Conservation (phyloP, 225 moss, liverwort and hornwort species). For the Bryum argenteum region DNA sequence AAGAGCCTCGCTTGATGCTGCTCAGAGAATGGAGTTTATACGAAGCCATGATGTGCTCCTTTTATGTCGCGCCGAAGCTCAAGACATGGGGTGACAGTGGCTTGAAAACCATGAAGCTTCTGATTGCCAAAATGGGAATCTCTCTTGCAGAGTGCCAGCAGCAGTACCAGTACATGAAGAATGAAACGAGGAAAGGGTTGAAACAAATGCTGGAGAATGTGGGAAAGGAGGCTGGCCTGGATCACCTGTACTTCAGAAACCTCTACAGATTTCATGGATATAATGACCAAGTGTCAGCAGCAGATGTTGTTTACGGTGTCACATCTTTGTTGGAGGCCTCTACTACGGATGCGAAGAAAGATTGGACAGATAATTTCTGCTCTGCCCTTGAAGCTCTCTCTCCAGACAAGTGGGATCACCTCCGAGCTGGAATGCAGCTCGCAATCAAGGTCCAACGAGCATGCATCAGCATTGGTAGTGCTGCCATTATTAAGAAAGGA, state of each 20-base stretch:
- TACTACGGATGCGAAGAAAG: constrained; percentile 42
- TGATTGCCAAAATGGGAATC: constrained; percentile 74
- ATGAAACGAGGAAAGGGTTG: constrained; percentile 77
- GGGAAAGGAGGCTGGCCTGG: constrained; percentile 65
- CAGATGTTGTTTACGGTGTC: constrained; percentile 90
- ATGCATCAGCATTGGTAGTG: constrained; percentile 72
- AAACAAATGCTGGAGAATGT: constrained; percentile 67
- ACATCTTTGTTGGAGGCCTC: constrained; percentile 75
- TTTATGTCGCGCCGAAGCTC: constrained; percentile 83
- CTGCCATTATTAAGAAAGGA: constrained; percentile 77
- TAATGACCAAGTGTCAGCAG: constrained; percentile 82
- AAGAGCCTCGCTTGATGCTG: constrained; percentile 90
- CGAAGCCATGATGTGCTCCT: constrained; percentile 87
- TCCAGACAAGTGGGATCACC: constrained; percentile 57
- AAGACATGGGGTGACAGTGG: constrained; percentile 91
- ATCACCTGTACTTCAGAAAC: constrained; percentile 75
- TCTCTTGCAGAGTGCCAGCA: constrained; percentile 72
- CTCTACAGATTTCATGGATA: constrained; percentile 84
- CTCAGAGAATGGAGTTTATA: constrained; percentile 95
- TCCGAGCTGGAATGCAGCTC: constrained; percentile 83
- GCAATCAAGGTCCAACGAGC: constrained; percentile 92
- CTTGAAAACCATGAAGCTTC: constrained; percentile 69
- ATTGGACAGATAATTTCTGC: constrained; percentile 73
- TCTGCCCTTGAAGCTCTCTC: constrained; percentile 75
- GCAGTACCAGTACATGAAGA: constrained; percentile 88